Base-by-base conservation (phyloP, 305 asterid species). In the Solanum hybrid region DNA sequence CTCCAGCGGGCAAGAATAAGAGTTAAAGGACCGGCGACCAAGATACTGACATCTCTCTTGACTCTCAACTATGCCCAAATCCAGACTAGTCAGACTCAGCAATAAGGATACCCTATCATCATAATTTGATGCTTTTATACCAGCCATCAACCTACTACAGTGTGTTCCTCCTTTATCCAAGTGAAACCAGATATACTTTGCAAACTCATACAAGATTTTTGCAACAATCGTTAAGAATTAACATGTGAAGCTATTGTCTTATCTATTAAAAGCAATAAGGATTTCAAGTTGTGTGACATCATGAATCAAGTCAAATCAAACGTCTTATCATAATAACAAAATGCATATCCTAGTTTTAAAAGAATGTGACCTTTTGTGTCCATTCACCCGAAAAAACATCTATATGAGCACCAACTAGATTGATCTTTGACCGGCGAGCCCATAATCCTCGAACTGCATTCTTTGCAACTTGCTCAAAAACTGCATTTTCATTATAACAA, bases 381-480 rank as follows among this genome's bases (percentile, higher is more conserved):
- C 99, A 97, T 92, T 97, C 99, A 91, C 99, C 99, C 87, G 98
- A 92, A 91, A 97, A 97, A 86, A 97, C 99, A 92, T 97, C 99
- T 89, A 97, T 96, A 94, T 97, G 99, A 87, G 99, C 99, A 85
- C 99, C 99, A 94, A 97, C 99, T 79, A 97, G 93, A 92, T 96
- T 96, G 92, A 97, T 95, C 92, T 96, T 95, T 88, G 99, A 97
- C 87, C 99, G 98, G 32, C 99, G 98, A 89, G 99, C 98, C 99
- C 99, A 97, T 88, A 97, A 91, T 91, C 99, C 99, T 89, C 93
- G 96, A 93, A 97, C 98, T 76, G 99, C 99, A 92, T 96, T 97
- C 94, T 95, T 97, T 8, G 99, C 93, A 79, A 96, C 98, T 94
- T 94, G 95, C 91, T 97, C 98, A 94, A 96, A 97, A 93, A 95